Percentiles rank a stretch among this genome's conserved stretches.
phyloP scores from a whole-genome alignment of 2,329 filamentous ascomycete genomes.

The Neospermospora avenae region DNA sequence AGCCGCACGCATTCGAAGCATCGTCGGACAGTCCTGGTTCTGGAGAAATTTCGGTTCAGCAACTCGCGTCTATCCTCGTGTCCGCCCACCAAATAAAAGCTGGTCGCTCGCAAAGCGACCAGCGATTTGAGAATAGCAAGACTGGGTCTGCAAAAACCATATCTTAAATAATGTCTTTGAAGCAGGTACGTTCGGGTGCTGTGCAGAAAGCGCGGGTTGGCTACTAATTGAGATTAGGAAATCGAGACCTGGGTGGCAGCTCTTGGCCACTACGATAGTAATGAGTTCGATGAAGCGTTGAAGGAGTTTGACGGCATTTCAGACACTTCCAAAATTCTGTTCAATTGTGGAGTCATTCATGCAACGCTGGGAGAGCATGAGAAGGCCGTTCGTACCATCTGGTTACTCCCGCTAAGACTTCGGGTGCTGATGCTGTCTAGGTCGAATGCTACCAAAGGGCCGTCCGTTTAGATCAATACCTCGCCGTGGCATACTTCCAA shows the following conservation, averaged over 20 bases:
- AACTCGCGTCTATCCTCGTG: slow-evolving; percentile 14
- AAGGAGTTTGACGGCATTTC: slow-evolving; percentile 80
- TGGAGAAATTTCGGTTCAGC: slow-evolving; percentile 1
- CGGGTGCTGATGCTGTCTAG: slow-evolving; percentile 45
- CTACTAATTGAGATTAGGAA: slow-evolving; percentile 54
- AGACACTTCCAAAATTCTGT: slow-evolving; percentile 96
- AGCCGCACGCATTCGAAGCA: slow-evolving; percentile 1
- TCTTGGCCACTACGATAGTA: slow-evolving; percentile 89
- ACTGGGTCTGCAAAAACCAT: slow-evolving; percentile 8
- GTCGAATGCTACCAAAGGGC: slow-evolving; percentile 94
- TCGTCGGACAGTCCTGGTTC: slow-evolving; percentile 9
- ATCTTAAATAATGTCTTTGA: slow-evolving; percentile 39
- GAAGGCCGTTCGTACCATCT: slow-evolving; percentile 69
- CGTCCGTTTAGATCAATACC: slow-evolving; percentile 86
- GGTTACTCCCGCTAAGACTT: slow-evolving; percentile 5
- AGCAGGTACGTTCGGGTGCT: slow-evolving; percentile 37
- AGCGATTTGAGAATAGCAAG: slow-evolving; percentile 17
- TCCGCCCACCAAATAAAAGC: slow-evolving; percentile 17
- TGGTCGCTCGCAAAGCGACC: slow-evolving; percentile 28
- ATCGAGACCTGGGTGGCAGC: slow-evolving; percentile 98
- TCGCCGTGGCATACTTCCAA: slow-evolving; percentile 97
- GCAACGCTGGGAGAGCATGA: slow-evolving; percentile 94
- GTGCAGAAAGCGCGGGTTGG: slow-evolving; percentile 6
- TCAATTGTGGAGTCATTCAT: slow-evolving; percentile 98
- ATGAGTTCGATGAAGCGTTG: slow-evolving; percentile 90